Evolutionary conservation across 179 eudicot genomes (phyloP).

Genomic region (Beta macrorhiza): DNA sequence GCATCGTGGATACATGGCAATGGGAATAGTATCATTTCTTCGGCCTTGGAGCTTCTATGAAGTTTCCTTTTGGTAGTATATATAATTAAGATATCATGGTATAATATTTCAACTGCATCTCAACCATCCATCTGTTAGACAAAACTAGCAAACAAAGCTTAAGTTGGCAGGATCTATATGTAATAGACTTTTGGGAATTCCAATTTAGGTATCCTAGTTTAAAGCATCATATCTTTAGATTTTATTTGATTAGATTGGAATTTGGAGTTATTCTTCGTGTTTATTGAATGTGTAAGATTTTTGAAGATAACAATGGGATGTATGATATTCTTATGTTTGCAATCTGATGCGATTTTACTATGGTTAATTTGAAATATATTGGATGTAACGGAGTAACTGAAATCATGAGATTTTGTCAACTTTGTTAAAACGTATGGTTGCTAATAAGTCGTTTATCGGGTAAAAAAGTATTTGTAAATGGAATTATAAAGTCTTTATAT

Average conservation of each 20-base stretch:
- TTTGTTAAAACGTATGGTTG: too few relatives aligned
- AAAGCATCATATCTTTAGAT: not conserved
- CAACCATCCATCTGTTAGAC: conserved; percentile 22
- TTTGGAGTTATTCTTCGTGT: not conserved
- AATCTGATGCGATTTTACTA: too few relatives aligned
- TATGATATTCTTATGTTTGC: not conserved
- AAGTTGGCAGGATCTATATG: conserved; percentile 1
- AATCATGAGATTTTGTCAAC: too few relatives aligned
- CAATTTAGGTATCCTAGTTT: not conserved
- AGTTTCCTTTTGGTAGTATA: conserved; percentile 37
- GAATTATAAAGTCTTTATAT: too few relatives aligned
- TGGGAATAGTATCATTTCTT: conserved; percentile 15
- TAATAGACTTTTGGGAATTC: not conserved
- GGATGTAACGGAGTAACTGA: too few relatives aligned
- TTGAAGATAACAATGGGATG: not conserved
- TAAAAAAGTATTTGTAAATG: too few relatives aligned
- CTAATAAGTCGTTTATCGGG: too few relatives aligned
- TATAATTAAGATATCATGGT: not conserved
- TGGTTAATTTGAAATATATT: too few relatives aligned
- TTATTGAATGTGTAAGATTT: not conserved
- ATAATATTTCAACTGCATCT: not conserved
- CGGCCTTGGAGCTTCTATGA: conserved; percentile 33
- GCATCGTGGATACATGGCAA: conserved; percentile 9
- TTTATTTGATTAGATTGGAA: not conserved
- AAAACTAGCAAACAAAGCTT: not conserved